Base-by-base conservation (phyloP, 2,329 filamentous ascomycete species). In the Colletotrichum lupini region DNA sequence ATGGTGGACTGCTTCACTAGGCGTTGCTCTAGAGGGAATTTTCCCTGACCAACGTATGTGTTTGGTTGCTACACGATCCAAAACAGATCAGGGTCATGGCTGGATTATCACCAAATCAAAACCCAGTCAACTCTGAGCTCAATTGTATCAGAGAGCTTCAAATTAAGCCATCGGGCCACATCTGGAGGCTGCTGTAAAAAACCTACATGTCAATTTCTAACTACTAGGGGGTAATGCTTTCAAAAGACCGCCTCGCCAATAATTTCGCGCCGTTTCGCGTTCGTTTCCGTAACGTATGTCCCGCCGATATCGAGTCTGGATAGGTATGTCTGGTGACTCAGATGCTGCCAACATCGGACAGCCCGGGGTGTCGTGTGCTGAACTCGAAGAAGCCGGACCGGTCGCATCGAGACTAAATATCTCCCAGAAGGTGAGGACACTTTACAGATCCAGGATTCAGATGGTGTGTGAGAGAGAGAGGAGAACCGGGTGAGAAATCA, bases 341-440 rank as follows among this genome's bases (percentile, higher is more conserved):
- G 61, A 42, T 67, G 71, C 61, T 67, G 71, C 49, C 37, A 24
- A 35, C 28, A 57, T 72, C 71, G 71, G 46, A 52, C 56, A 64
- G 68, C 61, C 46, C 61, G 61, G 52, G 14, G 56, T 49, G 57
- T 66, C 56, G 71, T 12, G 26, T 55, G 52, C 42, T 52, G 46
- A 74, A 52, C 56, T 62, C 61, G 57, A 53, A 59, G 32, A 65
- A 70, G 61, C 53, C 59, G 65, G 53, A 66, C 67, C 70, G 73
- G 57, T 70, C 71, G 73, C 37, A 49, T 75, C 73, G 73, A 75
- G 73, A 70, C 73, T 75, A 75, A 61, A 74, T 63, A 66, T 63
- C 71, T 70, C 71, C 63, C 65, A 70, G 30, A 70, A 67, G 71
- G 73, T 75, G 66, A 75, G 66, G 73, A 70, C 60, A 74, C 70